Conservation (phyloP, 352 stramenopile species). For the Phytophthora melonis region DNA sequence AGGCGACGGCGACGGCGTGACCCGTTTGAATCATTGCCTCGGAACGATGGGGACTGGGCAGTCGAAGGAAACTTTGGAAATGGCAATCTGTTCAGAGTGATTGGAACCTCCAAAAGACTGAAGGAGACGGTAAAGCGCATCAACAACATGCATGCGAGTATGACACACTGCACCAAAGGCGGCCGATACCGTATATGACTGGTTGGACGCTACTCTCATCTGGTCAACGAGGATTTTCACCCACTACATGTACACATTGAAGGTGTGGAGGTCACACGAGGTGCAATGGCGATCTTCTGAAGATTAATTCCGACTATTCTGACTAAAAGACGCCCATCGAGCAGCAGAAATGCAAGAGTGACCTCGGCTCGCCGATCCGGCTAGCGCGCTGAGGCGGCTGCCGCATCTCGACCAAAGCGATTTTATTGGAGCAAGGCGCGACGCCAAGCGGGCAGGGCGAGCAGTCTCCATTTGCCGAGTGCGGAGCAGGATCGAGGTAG, state of each 20-base stretch:
- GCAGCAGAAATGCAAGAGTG: slow-evolving; percentile 12
- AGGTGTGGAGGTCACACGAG: background rate
- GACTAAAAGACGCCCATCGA: background rate
- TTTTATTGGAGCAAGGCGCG: slow-evolving; percentile 19
- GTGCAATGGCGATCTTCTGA: slow-evolving; percentile 10
- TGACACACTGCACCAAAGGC: background rate
- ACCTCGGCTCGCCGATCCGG: background rate
- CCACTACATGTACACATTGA: background rate
- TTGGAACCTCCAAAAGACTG: too few species aligned
- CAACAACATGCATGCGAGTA: too few species aligned
- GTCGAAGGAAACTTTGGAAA: slow-evolving; percentile 14
- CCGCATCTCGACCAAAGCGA: background rate
- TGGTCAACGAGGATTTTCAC: background rate
- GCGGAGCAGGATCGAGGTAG: background rate
- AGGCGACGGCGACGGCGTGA: too few species aligned
- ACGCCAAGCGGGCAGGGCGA: background rate
- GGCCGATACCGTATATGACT: slow-evolving; percentile 5
- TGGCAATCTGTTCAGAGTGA: background rate
- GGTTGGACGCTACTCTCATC: background rate
- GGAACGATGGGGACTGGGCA: background rate
- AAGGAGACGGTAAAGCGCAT: too few species aligned
- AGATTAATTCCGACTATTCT: slow-evolving; percentile 9
- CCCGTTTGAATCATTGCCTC: slow-evolving; percentile 17
- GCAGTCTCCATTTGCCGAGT: background rate
- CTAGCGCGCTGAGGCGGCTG: background rate